Evolutionary conservation across 495 filamentous ascomycete species (phyloP), one percentile per base, ranked within the genome.

Genomic region (Sordaria brevicollis): DNA sequence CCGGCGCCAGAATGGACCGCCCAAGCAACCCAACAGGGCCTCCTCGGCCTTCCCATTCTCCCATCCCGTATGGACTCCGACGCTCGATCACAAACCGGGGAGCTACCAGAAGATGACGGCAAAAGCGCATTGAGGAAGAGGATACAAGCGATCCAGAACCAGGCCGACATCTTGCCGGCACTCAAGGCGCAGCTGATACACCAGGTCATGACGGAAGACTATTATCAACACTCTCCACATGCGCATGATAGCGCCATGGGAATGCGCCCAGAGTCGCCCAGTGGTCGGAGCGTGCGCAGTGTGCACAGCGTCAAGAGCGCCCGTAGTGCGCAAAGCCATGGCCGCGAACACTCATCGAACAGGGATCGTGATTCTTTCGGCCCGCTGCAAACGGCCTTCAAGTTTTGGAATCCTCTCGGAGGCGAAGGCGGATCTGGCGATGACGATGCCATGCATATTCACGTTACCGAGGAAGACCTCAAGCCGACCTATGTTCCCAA

Each of bases 31-130:
- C 49, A 62, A 62, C 49, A 62, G 25, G 11, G 49, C 25, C 11
- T 62, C 25, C 49, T 62, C 49, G 5, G 25, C 25, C 49, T 62
- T 33, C 49, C 49, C 11, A 11, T 1, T 17, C 15, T 62, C 1
- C 25, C 49, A 21, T 31, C 49, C 49, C 49, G 25, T 31, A 13
- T 62, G 65, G 67, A 62, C 35, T 57, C 41, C 66, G 67, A 69
- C 43, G 67, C 68, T 57, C 71, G 74, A n/a, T 72, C 71, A 19
- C 66, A 62, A 25, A 33, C 49, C 11, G 49, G 49, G 49, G 49
- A 77, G 25, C 81, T 99, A 65, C 96, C 95, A 0, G 95, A 90
- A 73, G 93, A 99, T 78, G 95, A 99, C 84, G 95, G 95, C 35
- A 97, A 96, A 91, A 84, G 88, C 8, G 79, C 81, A 67, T 79